Conservation (phyloP, 2,329 filamentous ascomycete species). For the Colletotrichum scovillei region DNA sequence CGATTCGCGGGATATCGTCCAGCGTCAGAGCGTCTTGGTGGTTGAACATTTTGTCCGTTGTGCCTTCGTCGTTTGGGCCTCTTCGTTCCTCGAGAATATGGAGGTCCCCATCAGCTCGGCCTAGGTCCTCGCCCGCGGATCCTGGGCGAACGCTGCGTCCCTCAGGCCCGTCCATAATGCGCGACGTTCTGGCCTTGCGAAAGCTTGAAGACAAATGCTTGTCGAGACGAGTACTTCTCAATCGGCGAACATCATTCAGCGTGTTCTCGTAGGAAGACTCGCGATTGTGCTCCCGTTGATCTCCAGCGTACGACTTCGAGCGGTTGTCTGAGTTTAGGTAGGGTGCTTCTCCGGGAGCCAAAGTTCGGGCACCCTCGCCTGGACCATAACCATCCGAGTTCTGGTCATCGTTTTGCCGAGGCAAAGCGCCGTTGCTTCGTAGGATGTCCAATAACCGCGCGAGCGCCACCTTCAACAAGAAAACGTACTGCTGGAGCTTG, state of each 20-base stretch:
- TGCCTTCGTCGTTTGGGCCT: constrained; percentile 74
- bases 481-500: constrained; percentile 93
- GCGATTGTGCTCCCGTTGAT: constrained; percentile 68
- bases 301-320: constrained; percentile 79
- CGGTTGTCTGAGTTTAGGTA: constrained; percentile 73
- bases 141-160: constrained; percentile 75
- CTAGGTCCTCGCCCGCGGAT: constrained; percentile 73
- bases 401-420: constrained; percentile 79
- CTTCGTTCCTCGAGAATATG: constrained; percentile 80
- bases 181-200: constrained; percentile 88
- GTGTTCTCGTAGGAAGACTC: constrained; percentile 93
- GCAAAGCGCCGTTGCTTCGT: constrained; percentile 82
- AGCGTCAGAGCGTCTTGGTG: constrained; percentile 91
- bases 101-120: constrained; percentile 66
- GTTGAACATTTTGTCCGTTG: constrained; percentile 86
- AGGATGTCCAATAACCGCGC: constrained; percentile 90
- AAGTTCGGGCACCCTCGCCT: constrained; percentile 61
- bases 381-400: constrained; percentile 75
- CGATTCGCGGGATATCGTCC: constrained; percentile 95
- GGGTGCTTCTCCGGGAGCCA: constrained; percentile 42
- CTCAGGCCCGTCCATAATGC: constrained; percentile 90
- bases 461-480: constrained; percentile 89
- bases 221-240: constrained; percentile 93
- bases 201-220: constrained; percentile 94
- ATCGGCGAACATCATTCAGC: constrained; percentile 90